These are phyloP conservation scores for Talaromyces thailandensis DNA, from an alignment of 495 filamentous ascomycete genomes.

Conservation along the genomic window DNA sequence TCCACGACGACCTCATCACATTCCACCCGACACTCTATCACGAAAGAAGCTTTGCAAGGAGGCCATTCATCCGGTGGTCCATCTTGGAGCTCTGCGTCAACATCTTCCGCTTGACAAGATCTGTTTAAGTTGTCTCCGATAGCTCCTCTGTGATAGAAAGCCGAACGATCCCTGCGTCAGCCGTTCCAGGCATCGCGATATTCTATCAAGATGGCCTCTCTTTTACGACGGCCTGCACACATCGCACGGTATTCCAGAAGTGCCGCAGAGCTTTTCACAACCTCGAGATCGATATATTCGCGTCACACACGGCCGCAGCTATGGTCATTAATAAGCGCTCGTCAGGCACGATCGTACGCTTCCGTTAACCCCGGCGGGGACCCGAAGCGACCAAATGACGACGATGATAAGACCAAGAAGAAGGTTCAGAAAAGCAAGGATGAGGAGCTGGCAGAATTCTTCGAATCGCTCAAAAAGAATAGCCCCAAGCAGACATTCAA, in stretches of 20 bases:
- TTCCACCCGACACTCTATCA: neutral
- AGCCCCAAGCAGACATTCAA: neutral
- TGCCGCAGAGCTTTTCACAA: conserved; percentile 35
- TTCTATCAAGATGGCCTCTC: conserved; percentile 45
- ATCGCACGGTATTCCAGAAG: conserved; percentile 52
- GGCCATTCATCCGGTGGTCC: neutral
- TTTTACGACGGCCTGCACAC: conserved; percentile 57
- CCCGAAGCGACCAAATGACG: conserved; percentile 37
- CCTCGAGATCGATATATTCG: conserved; percentile 29
- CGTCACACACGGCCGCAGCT: conserved; percentile 27
- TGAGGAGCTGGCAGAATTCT: conserved; percentile 4
- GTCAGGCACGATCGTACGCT: conserved; percentile 46
- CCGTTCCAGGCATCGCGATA: neutral
- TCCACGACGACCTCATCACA: neutral
- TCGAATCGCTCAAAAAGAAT: neutral
- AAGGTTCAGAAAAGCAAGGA: conserved; percentile 15
- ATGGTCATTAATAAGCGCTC: conserved; percentile 36
- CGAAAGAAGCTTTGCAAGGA: neutral
- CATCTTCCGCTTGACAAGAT: neutral
- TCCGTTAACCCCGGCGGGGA: conserved; percentile 32
- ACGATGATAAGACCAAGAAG: conserved; percentile 13
- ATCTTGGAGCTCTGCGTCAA: neutral
- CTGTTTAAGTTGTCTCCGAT: neutral
- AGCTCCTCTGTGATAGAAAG: neutral
- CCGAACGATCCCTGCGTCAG: neutral